Evolutionary conservation across 192 early-diverging fungal genomes (phyloP).

Genomic region (Piromyces sp.): DNA sequence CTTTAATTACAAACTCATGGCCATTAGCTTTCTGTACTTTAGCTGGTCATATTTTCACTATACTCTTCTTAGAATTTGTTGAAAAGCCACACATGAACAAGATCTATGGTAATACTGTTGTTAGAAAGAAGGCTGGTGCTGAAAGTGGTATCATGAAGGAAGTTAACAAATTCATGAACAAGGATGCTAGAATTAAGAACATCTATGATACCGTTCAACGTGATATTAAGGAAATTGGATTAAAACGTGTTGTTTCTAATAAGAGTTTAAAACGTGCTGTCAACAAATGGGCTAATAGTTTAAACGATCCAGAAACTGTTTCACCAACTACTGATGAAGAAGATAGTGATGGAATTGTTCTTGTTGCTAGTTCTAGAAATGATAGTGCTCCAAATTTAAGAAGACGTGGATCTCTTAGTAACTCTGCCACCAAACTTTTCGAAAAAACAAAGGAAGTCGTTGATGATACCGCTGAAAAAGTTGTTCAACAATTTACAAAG

Average conservation of each 20-base stretch:
- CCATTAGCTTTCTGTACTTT: slow-evolving; percentile 68
- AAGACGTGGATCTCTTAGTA: not conserved
- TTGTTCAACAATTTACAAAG: not conserved
- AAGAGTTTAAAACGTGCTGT: slow-evolving; percentile 39
- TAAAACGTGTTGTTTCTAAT: not conserved
- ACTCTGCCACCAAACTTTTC: not conserved
- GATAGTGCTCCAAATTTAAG: not conserved
- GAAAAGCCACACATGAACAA: slow-evolving; percentile 83
- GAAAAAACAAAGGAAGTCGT: not conserved
- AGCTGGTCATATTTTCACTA: slow-evolving; percentile 63
- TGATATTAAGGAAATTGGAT: not conserved
- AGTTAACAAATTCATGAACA: not conserved
- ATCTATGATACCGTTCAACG: not conserved
- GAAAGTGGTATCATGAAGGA: slow-evolving; percentile 19
- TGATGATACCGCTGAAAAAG: not conserved
- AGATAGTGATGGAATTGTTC: not conserved
- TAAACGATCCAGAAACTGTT: slow-evolving; percentile 36
- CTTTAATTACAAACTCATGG: slow-evolving; percentile 66
- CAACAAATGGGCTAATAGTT: slow-evolving; percentile 30
- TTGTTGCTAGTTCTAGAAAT: not conserved
- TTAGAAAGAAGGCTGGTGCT: slow-evolving; percentile 69
- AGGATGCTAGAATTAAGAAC: not conserved
- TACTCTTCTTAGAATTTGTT: slow-evolving; percentile 71
- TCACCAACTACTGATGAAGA: slow-evolving; percentile 8
- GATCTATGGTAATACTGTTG: slow-evolving; percentile 59